Percentiles rank a stretch among this genome's conserved stretches.
Conservation (phyloP, 2,329 filamentous ascomycete genomes). For the Neofusicoccum kwambonambiense region DNA sequence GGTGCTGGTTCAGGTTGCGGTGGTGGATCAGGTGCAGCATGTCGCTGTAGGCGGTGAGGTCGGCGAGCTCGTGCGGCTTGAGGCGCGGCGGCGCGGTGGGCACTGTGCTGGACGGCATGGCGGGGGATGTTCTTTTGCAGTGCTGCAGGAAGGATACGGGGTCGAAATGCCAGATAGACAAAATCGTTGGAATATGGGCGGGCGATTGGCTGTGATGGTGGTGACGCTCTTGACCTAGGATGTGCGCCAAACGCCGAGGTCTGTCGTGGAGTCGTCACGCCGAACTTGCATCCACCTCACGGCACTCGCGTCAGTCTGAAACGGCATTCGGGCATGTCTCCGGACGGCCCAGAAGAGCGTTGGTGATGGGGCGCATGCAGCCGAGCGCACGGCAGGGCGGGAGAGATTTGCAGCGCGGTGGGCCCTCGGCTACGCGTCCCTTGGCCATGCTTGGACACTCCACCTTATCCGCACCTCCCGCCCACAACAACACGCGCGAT, state of each 20-base stretch:
- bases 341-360: no score
- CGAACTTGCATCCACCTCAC: no score
- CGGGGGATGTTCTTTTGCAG: neutral
- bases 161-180: no score
- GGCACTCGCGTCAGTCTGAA: no score
- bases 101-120: neutral
- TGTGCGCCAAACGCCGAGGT: no score
- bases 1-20: slow-evolving; percentile 91
- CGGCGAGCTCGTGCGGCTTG: slow-evolving; percentile 8
- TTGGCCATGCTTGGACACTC: neutral
- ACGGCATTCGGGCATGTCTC: no score
- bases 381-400: neutral
- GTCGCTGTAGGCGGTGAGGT: slow-evolving; percentile 33
- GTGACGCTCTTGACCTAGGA: no score
- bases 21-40: slow-evolving; percentile 65
- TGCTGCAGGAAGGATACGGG: neutral
- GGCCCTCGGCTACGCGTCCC: neutral
- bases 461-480: neutral
- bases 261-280: no score
- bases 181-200: no score
- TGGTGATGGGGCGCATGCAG: neutral
- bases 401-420: slow-evolving; percentile 1
- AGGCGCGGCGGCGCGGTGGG: neutral
- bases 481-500: no score
- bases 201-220: no score